Base-by-base conservation (phyloP, 768 basidiomycete genomes). In the Pulveroboletus sp. region DNA sequence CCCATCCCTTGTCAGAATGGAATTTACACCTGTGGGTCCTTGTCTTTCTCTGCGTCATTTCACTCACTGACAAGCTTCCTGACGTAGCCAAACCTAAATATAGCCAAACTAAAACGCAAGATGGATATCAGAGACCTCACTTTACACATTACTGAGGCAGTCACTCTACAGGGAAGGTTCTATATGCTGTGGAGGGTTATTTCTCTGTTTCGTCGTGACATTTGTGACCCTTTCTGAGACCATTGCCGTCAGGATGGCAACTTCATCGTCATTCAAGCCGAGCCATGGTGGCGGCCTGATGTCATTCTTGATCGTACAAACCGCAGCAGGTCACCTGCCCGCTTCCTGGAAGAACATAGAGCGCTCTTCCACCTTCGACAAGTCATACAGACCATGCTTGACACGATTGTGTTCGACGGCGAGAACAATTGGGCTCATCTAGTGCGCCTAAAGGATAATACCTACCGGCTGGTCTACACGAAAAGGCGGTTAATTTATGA, bases 371-470 rank as follows among this genome's bases (percentile, higher is more conserved):
- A 68, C 20, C 39, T 68, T 31, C 50, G 55, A 49, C 67, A 70
- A 38, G 63, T 68, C 6, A 50, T 68, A 46, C 69, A 69, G 34
- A 59, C 62, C 8, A 70, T 70, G 67, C 49, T 70, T 5, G 68
- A 70, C 20, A 50, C 40, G 4, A 61, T 68, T 41, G 53, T 55
- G 6, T 52, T 68, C 12, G 67, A 69, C 6, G 53, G 63, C 22
- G 59, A 68, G 49, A 52, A 63, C 10, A 70, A 69, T 39, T 68
- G 65, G 64, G 69, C 69, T 38, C 46, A 70, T 58, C 55, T 68
- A 16, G 54, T 68, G 14, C 67, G 64, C 17, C 47, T 57, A 35
- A 70, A 67, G 51, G 56, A 64, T 35, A 47, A 47, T 13, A 54
- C 31, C 3, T 65, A 67, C 32, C 58, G 58, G 14, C 43, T 70